Base-by-base conservation (phyloP, 441 rosid genomes). In the Bruguiera hainesii region DNA sequence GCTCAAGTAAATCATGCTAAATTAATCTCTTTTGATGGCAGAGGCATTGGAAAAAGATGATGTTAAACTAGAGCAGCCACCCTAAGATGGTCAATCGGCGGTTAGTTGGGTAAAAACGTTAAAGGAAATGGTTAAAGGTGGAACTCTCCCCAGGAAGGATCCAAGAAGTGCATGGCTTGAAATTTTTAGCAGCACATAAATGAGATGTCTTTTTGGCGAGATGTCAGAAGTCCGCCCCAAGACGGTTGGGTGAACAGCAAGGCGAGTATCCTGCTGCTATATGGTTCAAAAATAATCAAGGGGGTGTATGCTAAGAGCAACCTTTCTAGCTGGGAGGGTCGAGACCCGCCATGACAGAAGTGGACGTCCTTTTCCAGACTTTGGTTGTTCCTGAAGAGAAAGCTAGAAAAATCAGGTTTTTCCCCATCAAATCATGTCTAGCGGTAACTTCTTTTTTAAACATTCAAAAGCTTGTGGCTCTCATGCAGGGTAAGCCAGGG, bases 361-460 rank as follows among this genome's bases (percentile, higher is more conserved):
- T 87, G 88, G 76, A 72, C 67, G 79, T 80, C 82, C 42, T 71
- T 82, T 78, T 84, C 81, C 70, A 62, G 72, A 75, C 78, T 76
- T 73, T 70, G 81, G 80, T 70, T 68, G 73, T 42, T 13, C 66
- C 21, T 7, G 56, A 67, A 25, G 74, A 68, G 63, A 31, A 1
- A 46, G 70, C 46, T 53, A 42, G 68, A 19, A 64, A 50, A 31
- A 53, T 53, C 52, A 23, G 37, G 18, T 48, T 60, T 76, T 42
- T 11, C 29, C 67, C 82, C 37, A 71, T 81, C 86, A 80, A 81
- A 84, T 83, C 85, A 81, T 65, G 69, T 67, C 76, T 67, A 35
- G 63, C 63, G 76, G 78, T 83, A 81, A 71, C 87, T 79, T 79
- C 65, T 72, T 72, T 68, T 78, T 82, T 67, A 84, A 82, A 81